Percentiles rank a stretch among this genome's conserved stretches.
Evolutionary conservation across 2,329 filamentous ascomycete genomes (phyloP).

Genomic region (Sphaerulina musiva): DNA sequence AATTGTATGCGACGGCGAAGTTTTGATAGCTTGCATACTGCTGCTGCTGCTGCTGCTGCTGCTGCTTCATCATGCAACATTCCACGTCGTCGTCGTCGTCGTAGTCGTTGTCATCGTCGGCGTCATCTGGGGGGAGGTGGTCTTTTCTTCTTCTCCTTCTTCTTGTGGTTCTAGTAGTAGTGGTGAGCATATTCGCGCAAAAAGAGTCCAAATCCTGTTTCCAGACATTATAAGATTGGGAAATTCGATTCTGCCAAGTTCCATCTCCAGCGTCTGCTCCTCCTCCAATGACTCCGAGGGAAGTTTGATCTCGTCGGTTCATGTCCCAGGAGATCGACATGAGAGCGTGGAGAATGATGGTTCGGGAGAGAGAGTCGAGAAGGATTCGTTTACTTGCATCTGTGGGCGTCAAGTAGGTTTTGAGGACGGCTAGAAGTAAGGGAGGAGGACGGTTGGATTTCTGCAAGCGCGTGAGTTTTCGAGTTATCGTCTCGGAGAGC

Average conservation of each 20-base stretch:
- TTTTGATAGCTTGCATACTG: slow-evolving; percentile 40
- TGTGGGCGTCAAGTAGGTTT: slow-evolving; percentile 50
- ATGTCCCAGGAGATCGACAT: slow-evolving; percentile 60
- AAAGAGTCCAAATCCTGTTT: slow-evolving; percentile 49
- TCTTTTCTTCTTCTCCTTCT: slow-evolving; percentile 23
- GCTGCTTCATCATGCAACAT: neutral
- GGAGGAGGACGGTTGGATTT: slow-evolving; percentile 12
- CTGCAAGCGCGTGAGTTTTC: neutral
- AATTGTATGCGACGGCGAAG: slow-evolving; percentile 47
- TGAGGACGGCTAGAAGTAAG: slow-evolving; percentile 50
- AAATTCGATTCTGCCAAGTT: slow-evolving; percentile 48
- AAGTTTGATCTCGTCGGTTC: slow-evolving; percentile 56
- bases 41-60: slow-evolving; percentile 6
- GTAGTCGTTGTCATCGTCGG: slow-evolving; percentile 27
- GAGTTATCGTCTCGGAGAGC: neutral
- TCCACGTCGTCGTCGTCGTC: slow-evolving; percentile 19
- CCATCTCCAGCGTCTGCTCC: neutral
- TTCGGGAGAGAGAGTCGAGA: slow-evolving; percentile 49
- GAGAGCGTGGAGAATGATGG: slow-evolving; percentile 53
- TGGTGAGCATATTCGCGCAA: slow-evolving; percentile 23
- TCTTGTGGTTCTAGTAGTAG: slow-evolving; percentile 28
- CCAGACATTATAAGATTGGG: slow-evolving; percentile 52
- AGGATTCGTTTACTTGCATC: slow-evolving; percentile 32
- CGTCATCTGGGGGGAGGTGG: too few species aligned
- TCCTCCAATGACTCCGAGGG: slow-evolving; percentile 38